phyloP scores from a whole-genome alignment of 1,284 basidiomycete genomes.

The Sporisorium iseilematis-ciliati region DNA sequence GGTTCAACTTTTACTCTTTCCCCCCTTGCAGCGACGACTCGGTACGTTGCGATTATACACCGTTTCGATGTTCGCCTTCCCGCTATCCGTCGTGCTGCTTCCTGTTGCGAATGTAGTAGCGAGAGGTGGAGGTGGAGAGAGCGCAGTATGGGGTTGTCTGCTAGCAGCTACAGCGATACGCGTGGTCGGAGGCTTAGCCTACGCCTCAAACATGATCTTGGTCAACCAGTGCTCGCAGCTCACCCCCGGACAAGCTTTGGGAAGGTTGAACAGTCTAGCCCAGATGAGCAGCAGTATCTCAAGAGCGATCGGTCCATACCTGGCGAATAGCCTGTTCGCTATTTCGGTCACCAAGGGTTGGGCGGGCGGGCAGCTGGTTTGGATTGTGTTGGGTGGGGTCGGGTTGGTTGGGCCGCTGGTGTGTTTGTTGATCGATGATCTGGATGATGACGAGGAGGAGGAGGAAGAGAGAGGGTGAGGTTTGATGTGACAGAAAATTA shows the following conservation, averaged over 20 bases:
- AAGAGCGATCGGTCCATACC: constrained; percentile 51
- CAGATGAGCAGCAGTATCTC: constrained; percentile 44
- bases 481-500: not conserved
- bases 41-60: constrained; percentile 69
- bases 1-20: constrained; percentile 69
- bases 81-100: constrained; percentile 64
- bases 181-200: constrained; percentile 37
- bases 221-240: constrained; percentile 53
- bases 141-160: constrained; percentile 19
- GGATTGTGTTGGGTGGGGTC: constrained; percentile 35
- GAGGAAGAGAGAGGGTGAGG: not conserved
- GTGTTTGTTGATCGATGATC: constrained; percentile 21
- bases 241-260: constrained; percentile 30
- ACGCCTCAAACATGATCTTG: constrained; percentile 47
- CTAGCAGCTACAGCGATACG: constrained; percentile 15
- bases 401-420: constrained; percentile 21
- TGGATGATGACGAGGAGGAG: constrained; percentile 11
- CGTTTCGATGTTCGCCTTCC: constrained; percentile 64
- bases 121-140: not conserved
- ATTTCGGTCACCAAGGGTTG: constrained; percentile 36
- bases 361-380: constrained; percentile 53
- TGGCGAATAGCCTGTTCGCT: constrained; percentile 52
- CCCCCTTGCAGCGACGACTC: constrained; percentile 64
- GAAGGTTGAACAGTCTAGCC: constrained; percentile 51
- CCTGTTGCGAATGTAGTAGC: constrained; percentile 65